These are phyloP conservation scores for Globisporangium polare DNA, from an alignment of 352 stramenopile species.

Conservation along the genomic window DNA sequence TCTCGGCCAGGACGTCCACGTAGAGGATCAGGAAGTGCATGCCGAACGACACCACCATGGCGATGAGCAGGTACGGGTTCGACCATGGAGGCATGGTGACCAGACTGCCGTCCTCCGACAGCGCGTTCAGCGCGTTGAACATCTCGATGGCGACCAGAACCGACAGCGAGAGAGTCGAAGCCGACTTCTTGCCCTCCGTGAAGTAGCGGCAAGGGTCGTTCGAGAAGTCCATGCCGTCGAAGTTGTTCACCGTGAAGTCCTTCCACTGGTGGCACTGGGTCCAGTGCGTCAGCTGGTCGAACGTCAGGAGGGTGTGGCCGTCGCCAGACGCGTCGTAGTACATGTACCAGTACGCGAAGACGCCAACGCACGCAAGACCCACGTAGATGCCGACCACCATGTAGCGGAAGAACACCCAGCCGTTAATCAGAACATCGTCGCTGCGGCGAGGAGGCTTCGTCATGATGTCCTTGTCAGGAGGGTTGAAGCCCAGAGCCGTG, in stretches of 20 bases:
- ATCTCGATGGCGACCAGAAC: conserved; percentile 95
- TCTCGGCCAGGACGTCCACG: conserved; percentile 89
- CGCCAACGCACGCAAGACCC: conserved; percentile 87
- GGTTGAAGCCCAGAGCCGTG: conserved; percentile 98
- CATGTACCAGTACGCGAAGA: conserved; percentile 95
- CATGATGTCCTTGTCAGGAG: conserved; percentile 98
- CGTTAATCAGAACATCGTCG: conserved; percentile 97
- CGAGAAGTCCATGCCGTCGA: conserved; percentile 88
- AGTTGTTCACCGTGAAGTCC: conserved; percentile 91
- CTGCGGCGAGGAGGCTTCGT: conserved; percentile 91
- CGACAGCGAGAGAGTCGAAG: conserved; percentile 92
- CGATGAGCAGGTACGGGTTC: conserved; percentile 93
- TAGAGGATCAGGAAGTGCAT: conserved; percentile 95
- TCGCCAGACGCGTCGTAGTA: conserved; percentile 89
- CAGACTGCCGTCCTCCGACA: conserved; percentile 90
- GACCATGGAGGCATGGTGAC: conserved; percentile 91
- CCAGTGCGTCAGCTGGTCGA: conserved; percentile 88
- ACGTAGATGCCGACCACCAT: conserved; percentile 95
- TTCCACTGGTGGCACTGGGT: conserved; percentile 89
- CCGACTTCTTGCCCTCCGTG: conserved; percentile 88
- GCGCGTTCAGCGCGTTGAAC: conserved; percentile 94
- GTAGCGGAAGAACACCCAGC: conserved; percentile 98
- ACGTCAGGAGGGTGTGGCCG: conserved; percentile 89
- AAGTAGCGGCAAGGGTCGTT: conserved; percentile 92
- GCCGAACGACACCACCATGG: conserved; percentile 91